Percentiles rank a stretch among this genome's conserved stretches.
phyloP scores from a whole-genome alignment of 305 asterid genomes.

The Solanum chacoense region DNA sequence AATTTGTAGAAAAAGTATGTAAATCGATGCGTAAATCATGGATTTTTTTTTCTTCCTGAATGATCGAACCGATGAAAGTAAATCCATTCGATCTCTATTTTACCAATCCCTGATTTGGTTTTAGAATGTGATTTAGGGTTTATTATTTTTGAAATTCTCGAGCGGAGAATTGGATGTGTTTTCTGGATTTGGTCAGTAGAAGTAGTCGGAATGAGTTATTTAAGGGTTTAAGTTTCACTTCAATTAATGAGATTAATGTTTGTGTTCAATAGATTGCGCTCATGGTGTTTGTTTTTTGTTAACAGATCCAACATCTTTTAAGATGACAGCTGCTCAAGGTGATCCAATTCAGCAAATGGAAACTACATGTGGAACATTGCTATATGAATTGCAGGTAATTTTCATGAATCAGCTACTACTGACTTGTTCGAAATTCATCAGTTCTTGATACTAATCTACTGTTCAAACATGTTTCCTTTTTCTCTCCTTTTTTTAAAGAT shows the following conservation, averaged over 20 bases:
- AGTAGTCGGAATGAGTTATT: background rate
- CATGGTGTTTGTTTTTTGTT: background rate
- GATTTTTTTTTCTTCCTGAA: background rate
- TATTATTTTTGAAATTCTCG: background rate
- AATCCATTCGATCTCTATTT: background rate
- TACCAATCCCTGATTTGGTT: background rate
- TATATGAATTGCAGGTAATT: slow-evolving; percentile 73
- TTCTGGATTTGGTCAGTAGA: background rate
- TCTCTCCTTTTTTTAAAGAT: slow-evolving; percentile 25
- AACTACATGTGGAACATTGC: slow-evolving; percentile 72
- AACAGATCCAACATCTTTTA: background rate
- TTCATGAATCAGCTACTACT: background rate
- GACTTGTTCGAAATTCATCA: background rate
- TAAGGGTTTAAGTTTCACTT: background rate
- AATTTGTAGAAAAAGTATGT: background rate
- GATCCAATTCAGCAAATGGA: slow-evolving; percentile 46
- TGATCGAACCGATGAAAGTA: background rate
- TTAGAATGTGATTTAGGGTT: background rate
- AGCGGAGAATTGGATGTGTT: background rate
- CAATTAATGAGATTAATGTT: background rate
- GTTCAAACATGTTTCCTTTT: background rate
- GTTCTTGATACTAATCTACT: background rate
- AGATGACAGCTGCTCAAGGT: slow-evolving; percentile 16
- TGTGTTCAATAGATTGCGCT: background rate
- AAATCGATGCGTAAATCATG: background rate